phyloP scores from a whole-genome alignment of 148 eudicot species.

The Rhododendron mucronatum region DNA sequence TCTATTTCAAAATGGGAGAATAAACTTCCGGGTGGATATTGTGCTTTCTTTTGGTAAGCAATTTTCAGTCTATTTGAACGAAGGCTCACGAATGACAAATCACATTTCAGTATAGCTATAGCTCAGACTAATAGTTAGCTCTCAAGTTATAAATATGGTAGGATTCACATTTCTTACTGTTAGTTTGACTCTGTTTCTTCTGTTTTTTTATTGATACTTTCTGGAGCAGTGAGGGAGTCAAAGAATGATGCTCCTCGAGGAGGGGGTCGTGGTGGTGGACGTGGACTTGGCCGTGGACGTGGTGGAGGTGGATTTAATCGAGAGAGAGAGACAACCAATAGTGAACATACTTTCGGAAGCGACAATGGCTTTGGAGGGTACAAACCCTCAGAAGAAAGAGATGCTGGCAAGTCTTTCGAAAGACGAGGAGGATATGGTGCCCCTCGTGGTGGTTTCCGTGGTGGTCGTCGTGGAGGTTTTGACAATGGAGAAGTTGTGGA shows the following conservation, averaged over 20 bases:
- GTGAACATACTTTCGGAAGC: constrained; percentile 31
- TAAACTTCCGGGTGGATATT: not conserved
- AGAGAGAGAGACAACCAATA: constrained; percentile 35
- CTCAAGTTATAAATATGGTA: not conserved
- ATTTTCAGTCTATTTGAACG: not conserved
- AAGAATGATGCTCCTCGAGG: constrained; percentile 53
- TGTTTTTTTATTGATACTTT: not conserved
- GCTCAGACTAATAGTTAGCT: not conserved
- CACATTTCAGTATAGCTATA: not conserved
- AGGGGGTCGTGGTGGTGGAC: constrained; percentile 49
- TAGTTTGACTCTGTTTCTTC: not conserved
- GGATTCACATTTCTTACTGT: not conserved
- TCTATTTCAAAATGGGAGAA: not conserved
- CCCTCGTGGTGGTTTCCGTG: constrained; percentile 53
- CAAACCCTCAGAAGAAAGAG: constrained; percentile 46
- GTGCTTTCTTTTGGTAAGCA: not conserved
- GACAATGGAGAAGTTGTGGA: constrained; percentile 58
- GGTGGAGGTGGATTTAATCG: constrained; percentile 49
- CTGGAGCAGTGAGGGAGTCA: constrained; percentile 48
- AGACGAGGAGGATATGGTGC: constrained; percentile 48
- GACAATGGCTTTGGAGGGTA: constrained; percentile 43
- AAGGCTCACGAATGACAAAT: not conserved
- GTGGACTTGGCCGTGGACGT: constrained; percentile 50
- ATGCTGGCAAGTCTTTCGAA: constrained; percentile 38
- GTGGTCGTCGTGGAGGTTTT: constrained; percentile 74